These are phyloP conservation scores for Dactylellina parvicollis DNA, from an alignment of 2,329 filamentous ascomycete genomes.

Conservation along the genomic window DNA sequence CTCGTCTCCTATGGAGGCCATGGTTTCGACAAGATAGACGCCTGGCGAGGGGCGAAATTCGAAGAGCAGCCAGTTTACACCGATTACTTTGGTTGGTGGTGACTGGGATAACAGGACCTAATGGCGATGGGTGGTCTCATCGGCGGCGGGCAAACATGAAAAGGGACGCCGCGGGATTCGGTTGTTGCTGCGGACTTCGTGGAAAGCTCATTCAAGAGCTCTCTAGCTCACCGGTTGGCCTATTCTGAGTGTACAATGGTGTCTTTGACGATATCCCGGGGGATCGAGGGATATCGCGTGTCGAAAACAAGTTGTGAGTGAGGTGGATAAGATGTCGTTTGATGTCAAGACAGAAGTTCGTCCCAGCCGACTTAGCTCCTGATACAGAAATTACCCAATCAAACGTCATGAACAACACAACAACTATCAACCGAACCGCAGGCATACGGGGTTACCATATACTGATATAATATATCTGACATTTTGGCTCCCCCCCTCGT, in stretches of 20 bases:
- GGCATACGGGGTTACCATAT: no score
- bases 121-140: constrained; percentile 42
- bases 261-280: neutral
- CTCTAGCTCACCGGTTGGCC: constrained; percentile 8
- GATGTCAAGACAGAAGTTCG: constrained; percentile 26
- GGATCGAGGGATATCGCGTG: constrained; percentile 25
- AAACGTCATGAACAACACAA: constrained; percentile 48
- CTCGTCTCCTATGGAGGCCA: constrained; percentile 69
- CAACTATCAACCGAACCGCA: no score
- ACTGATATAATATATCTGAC: no score
- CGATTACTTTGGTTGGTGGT: constrained; percentile 12
- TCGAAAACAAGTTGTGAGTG: constrained; percentile 4
- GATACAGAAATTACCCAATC: constrained; percentile 40
- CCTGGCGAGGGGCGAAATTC: constrained; percentile 14
- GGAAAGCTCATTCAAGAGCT: constrained; percentile 52
- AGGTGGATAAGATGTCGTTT: no score
- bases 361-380: constrained; percentile 13
- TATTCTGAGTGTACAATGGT: neutral
- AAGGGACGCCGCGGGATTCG: constrained; percentile 15
- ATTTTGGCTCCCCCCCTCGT: no score
- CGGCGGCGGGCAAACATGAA: constrained; percentile 26
- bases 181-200: neutral
- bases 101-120: constrained; percentile 14
- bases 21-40: constrained; percentile 27
- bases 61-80: constrained; percentile 1